phyloP scores from a whole-genome alignment of 768 basidiomycete species.

The Boletus tomentosulus region DNA sequence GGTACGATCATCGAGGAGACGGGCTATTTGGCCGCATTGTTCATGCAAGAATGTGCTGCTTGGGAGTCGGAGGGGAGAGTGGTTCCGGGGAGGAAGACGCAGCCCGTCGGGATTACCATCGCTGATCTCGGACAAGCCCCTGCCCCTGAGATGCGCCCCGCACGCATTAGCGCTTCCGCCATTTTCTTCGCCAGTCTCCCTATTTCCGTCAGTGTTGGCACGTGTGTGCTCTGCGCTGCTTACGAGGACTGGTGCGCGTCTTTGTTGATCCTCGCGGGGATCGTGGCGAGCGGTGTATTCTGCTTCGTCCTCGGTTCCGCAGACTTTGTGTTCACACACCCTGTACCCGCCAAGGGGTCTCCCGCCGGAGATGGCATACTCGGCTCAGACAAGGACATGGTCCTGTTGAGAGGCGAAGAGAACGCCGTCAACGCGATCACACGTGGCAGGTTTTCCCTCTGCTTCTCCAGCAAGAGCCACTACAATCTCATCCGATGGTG shows the following conservation, averaged over 20 bases:
- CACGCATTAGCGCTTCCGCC: background rate
- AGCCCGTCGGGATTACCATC: conserved; percentile 6
- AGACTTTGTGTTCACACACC: conserved; percentile 18
- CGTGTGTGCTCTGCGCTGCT: conserved; percentile 16
- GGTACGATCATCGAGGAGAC: conserved; percentile 45
- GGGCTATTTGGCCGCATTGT: conserved; percentile 57
- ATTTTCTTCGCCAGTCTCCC: conserved; percentile 15
- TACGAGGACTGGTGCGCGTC: conserved; percentile 26
- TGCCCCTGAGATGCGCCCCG: conserved; percentile 5
- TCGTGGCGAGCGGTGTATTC: conserved; percentile 27
- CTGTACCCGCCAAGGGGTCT: conserved; percentile 20
- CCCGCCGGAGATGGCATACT: conserved; percentile 31
- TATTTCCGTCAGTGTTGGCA: conserved; percentile 17
- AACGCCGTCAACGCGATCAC: conserved; percentile 28
- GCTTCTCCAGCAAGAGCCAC: conserved; percentile 13
- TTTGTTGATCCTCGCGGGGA: conserved; percentile 26
- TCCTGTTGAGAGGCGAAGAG: conserved; percentile 28
- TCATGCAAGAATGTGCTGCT: conserved; percentile 11
- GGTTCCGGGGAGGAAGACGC: conserved; percentile 10
- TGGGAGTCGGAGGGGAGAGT: conserved; percentile 9
- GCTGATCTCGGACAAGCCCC: conserved; percentile 11
- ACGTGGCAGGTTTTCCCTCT: conserved; percentile 24
- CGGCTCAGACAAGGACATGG: conserved; percentile 13
- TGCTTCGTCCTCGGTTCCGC: conserved; percentile 23
- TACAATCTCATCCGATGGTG: conserved; percentile 17